Conservation (phyloP, 768 basidiomycete species). For the Tephrocybe sp. region DNA sequence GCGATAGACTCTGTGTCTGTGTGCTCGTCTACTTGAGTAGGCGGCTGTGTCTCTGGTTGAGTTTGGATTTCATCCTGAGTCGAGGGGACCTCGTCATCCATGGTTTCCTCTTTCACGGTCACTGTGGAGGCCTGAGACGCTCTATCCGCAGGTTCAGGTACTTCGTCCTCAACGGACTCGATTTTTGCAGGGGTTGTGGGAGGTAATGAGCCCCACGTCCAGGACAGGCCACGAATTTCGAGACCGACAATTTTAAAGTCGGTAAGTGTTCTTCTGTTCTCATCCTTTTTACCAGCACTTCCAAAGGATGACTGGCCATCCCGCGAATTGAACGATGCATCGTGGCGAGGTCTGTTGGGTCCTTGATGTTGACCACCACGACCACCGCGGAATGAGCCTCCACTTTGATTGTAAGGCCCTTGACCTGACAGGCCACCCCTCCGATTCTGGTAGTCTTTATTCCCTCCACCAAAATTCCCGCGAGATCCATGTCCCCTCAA, state of each 20-base stretch:
- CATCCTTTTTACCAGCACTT: slow-evolving; percentile 74
- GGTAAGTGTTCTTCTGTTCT: slow-evolving; percentile 88
- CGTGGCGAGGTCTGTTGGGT: slow-evolving; percentile 40
- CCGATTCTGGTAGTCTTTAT: slow-evolving; percentile 62
- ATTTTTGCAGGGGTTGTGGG: slow-evolving; percentile 27
- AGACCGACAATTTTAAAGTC: slow-evolving; percentile 97
- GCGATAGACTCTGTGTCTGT: slow-evolving; percentile 27
- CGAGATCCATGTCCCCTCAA: slow-evolving; percentile 66
- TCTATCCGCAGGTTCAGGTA: slow-evolving; percentile 23
- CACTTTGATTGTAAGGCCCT: slow-evolving; percentile 46
- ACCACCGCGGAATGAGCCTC: slow-evolving; percentile 4
- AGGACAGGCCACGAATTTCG: slow-evolving; percentile 77
- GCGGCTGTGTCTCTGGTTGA: slow-evolving; percentile 3
- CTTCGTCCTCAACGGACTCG: slow-evolving; percentile 23
- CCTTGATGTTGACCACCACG: slow-evolving; percentile 60
- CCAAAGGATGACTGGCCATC: slow-evolving; percentile 50
- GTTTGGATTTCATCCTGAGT: slow-evolving; percentile 18
- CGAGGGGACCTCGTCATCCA: slow-evolving; percentile 24
- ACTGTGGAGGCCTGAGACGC: slow-evolving; percentile 9
- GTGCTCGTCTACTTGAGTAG: slow-evolving; percentile 9
- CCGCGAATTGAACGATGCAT: slow-evolving; percentile 45
- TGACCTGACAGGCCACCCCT: slow-evolving; percentile 62
- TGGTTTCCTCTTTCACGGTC: slow-evolving; percentile 31
- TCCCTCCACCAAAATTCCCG: slow-evolving; percentile 64
- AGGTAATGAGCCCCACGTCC: slow-evolving; percentile 82